A percentile compares a stretch with the other conserved stretches of the same genome.
phyloP scores from a whole-genome alignment of 352 stramenopile species.

The Phytophthora lateralis region DNA sequence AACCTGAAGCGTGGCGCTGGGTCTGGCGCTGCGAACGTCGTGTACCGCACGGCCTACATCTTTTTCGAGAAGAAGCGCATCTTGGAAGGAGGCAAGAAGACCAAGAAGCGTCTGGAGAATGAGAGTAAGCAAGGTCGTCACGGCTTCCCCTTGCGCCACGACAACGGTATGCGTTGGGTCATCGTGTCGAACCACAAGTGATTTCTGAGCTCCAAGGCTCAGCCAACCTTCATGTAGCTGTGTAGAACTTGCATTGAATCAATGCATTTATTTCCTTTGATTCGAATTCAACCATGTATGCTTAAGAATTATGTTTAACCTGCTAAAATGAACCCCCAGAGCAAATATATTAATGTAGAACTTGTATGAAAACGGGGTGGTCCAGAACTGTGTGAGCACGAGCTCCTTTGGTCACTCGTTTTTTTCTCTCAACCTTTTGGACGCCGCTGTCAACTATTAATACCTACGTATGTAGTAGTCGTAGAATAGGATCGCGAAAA shows the following conservation, averaged over 20 bases:
- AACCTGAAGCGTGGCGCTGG: constrained; percentile 48
- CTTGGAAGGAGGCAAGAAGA: constrained; percentile 45
- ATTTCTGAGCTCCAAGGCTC: not conserved
- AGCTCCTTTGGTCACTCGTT: too few species aligned
- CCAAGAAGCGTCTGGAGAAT: constrained; percentile 47
- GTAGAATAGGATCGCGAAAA: too few species aligned
- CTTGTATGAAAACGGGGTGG: too few species aligned
- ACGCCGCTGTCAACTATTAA: too few species aligned
- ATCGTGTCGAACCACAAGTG: constrained; percentile 9
- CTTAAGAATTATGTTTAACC: too few species aligned
- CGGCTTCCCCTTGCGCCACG: constrained; percentile 26
- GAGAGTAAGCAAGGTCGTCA: constrained; percentile 20
- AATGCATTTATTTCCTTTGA: constrained; percentile 2
- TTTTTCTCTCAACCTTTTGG: too few species aligned
- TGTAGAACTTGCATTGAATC: constrained; percentile 1
- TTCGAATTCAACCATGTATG: too few species aligned
- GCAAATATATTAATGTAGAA: too few species aligned
- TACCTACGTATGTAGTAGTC: too few species aligned
- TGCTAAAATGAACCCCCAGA: too few species aligned
- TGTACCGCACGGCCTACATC: constrained; percentile 52
- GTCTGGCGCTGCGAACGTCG: constrained; percentile 52
- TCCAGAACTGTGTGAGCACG: too few species aligned
- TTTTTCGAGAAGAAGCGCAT: constrained; percentile 69
- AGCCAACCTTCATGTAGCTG: constrained; percentile 8
- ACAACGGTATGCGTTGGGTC: constrained; percentile 29